A percentile compares a stretch with the other conserved stretches of the same genome.
These are phyloP conservation scores for Quercus phellos DNA, from an alignment of 331 rosid genomes.

Conservation along the genomic window DNA sequence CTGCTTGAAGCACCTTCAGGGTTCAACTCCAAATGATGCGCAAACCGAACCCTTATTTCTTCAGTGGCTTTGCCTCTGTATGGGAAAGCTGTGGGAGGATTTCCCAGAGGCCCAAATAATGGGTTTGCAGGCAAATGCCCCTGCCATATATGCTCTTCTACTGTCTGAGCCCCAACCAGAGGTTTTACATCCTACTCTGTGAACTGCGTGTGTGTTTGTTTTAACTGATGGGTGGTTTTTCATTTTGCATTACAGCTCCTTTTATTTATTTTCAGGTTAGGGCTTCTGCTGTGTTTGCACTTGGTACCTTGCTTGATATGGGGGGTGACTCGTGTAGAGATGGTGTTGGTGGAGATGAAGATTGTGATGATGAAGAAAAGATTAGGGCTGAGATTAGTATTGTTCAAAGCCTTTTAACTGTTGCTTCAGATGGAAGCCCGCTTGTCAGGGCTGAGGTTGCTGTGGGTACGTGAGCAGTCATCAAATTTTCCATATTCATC, in stretches of 20 bases:
- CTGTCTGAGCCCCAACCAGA: conserved; percentile 88
- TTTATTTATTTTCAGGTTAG: conserved; percentile 68
- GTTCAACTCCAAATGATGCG: conserved; percentile 72
- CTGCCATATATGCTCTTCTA: conserved; percentile 62
- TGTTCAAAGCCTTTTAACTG: conserved; percentile 64
- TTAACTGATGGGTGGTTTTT: background rate
- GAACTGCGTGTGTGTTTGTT: background rate
- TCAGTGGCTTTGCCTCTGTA: conserved; percentile 98
- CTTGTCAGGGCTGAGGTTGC: conserved; percentile 98
- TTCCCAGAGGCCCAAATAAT: conserved; percentile 71
- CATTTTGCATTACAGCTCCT: background rate
- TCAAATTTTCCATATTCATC: conserved; percentile 12
- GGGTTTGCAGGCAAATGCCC: conserved; percentile 79
- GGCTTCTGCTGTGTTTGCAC: conserved; percentile 92
- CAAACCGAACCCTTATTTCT: conserved; percentile 91
- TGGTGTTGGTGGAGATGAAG: conserved; percentile 76
- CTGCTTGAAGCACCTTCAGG: conserved; percentile 88
- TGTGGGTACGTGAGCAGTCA: conserved; percentile 69
- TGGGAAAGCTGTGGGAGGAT: conserved; percentile 97
- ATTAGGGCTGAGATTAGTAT: conserved; percentile 80
- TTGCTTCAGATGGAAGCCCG: conserved; percentile 96
- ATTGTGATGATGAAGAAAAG: conserved; percentile 84
- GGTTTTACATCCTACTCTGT: conserved; percentile 40
- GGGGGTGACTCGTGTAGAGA: conserved; percentile 68
- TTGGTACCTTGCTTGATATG: conserved; percentile 88